Base-by-base conservation (phyloP, 2,329 filamentous ascomycete species). In the Penicillium sp. region DNA sequence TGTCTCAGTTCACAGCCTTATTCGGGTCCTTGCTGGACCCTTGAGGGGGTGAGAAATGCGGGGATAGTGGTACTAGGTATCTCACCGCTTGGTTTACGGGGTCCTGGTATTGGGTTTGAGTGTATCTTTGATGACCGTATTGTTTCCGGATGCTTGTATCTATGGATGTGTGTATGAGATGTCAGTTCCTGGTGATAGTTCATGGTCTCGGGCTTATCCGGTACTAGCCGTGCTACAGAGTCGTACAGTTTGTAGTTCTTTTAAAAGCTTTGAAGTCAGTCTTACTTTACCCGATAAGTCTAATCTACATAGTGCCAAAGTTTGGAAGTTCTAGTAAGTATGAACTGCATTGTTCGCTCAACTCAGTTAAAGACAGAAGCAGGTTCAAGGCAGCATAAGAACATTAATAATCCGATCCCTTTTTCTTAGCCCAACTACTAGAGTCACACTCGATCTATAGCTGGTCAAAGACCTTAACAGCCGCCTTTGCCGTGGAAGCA, bases 391-490 rank as follows among this genome's bases (percentile, higher is more conserved):
- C 14, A 37, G 14, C 33, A 37, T 37, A 16, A 37, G 16, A 37
- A 37, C 6, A 37, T 37, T 5, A n/a, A 16, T 16, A 2, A 37
- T n/a, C 33, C 13, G 5, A 39, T 19, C 7, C 7, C 4, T 16
- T 16, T 16, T 13, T 33, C 13, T 13, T 14, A 16, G 14, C 6
- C 31, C 14, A 16, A 33, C 14, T 33, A 33, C 31, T 7, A 13
- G 7, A 33, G 5, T 16, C 5, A 33, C 39, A 42, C 21, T 23
- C 11, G 7, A 26, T 45, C 49, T 50, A 76, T 44, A 77, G 64
- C 52, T 68, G 69, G 16, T 78, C 69, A 59, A 77, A 80, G 6
- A 68, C 74, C 31, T 70, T 67, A 19, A 79, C 72, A 1, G 67
- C 73, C 48, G 76, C 76, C 49, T 68, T 63, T 10, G 75, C 76